Conservation (phyloP, 2,329 filamentous ascomycete genomes). For the Monosporascus sp. region DNA sequence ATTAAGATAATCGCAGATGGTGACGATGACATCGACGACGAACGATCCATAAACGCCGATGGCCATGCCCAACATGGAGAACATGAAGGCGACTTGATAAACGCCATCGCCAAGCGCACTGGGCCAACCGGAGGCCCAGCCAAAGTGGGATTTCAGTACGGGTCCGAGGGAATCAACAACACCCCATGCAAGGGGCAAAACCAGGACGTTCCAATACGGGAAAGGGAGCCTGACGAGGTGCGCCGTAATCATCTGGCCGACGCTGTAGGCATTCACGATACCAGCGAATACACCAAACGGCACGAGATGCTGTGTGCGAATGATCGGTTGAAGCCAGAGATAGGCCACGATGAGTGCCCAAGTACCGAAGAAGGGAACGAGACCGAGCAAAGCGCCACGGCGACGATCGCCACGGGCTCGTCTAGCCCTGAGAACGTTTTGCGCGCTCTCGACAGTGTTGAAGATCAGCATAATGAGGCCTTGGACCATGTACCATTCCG, state of each 20-base stretch:
- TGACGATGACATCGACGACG: conserved; percentile 93
- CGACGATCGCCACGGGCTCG: conserved; percentile 67
- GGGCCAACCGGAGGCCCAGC: conserved; percentile 68
- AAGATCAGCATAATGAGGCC: conserved; percentile 75
- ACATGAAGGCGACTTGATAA: conserved; percentile 91
- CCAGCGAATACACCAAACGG: conserved; percentile 88
- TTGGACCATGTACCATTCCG: conserved; percentile 88
- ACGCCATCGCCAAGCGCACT: conserved; percentile 67
- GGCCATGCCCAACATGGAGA: conserved; percentile 77
- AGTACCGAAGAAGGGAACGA: conserved; percentile 72
- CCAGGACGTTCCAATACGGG: conserved; percentile 84
- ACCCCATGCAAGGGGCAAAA: conserved; percentile 70
- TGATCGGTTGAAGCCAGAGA: conserved; percentile 77
- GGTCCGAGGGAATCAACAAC: conserved; percentile 79
- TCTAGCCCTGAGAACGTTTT: conserved; percentile 80
- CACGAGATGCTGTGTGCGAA: conserved; percentile 77
- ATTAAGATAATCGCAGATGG: conserved; percentile 95
- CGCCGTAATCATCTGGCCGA: conserved; percentile 92
- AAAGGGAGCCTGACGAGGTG: conserved; percentile 85
- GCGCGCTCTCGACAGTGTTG: conserved; percentile 75
- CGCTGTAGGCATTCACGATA: conserved; percentile 88
- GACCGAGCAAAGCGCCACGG: conserved; percentile 72
- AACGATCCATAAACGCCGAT: conserved; percentile 96
- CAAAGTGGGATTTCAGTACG: conserved; percentile 50
- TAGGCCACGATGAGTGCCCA: conserved; percentile 78